Evolutionary conservation across 345 rosid genomes (phyloP).

Genomic region (Lumnitzera littorea): DNA sequence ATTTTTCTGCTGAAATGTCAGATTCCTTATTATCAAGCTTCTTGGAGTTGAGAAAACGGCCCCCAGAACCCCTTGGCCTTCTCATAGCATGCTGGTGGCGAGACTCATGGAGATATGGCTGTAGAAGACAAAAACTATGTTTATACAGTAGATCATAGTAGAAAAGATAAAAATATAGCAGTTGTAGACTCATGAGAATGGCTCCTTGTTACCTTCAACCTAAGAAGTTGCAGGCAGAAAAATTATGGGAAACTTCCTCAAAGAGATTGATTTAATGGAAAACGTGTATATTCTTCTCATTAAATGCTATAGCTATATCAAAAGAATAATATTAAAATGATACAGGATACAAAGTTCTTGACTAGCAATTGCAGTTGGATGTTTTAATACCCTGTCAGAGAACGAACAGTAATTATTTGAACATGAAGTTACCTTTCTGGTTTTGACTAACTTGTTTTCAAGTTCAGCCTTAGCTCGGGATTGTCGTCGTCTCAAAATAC

Average conservation of each 20-base stretch:
- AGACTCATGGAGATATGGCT: conserved; percentile 82
- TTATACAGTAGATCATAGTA: too few relatives aligned
- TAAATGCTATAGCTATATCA: too few relatives aligned
- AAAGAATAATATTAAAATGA: too few relatives aligned
- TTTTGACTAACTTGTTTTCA: conserved; percentile 47
- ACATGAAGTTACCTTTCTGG: conserved; percentile 43
- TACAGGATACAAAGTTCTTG: too few relatives aligned
- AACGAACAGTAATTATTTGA: background rate
- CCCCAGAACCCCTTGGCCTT: conserved; percentile 68
- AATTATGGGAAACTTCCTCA: background rate
- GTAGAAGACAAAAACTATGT: conserved; percentile 10
- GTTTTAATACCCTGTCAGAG: background rate
- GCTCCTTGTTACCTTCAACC: background rate
- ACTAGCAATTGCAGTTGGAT: too few relatives aligned
- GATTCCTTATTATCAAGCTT: conserved; percentile 21
- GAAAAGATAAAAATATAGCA: too few relatives aligned
- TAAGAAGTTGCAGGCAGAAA: background rate
- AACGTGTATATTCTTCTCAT: too few relatives aligned
- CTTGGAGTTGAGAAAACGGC: conserved; percentile 58
- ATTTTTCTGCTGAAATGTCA: conserved; percentile 18
- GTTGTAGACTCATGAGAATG: too few relatives aligned
- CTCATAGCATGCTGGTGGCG: conserved; percentile 73
- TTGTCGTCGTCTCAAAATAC: conserved; percentile 60
- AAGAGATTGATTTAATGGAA: background rate
- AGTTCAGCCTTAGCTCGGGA: conserved; percentile 70